Conservation (phyloP, 208 protist genomes). For the Novymonas esmeraldas region DNA sequence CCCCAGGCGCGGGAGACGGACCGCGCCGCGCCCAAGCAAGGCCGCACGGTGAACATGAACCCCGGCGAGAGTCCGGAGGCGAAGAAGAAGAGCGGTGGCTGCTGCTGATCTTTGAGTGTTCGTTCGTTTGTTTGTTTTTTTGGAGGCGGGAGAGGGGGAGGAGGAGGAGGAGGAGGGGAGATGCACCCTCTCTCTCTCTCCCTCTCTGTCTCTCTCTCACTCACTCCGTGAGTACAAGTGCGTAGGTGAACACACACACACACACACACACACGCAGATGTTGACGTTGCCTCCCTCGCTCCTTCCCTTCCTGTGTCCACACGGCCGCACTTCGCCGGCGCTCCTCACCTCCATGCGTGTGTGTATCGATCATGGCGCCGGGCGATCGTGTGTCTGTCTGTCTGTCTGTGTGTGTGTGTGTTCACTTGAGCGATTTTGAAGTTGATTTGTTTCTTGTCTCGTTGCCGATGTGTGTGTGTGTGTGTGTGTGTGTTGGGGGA, state of each 20-base stretch:
- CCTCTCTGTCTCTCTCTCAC: not conserved
- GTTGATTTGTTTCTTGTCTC: not conserved
- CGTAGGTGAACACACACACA: conserved; percentile 7
- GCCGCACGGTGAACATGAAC: conserved; percentile 32
- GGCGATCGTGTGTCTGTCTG: not conserved
- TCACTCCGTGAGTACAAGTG: not conserved
- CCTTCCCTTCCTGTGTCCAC: not conserved
- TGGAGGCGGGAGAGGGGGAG: not conserved
- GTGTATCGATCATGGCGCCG: not conserved
- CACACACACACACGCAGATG: not conserved
- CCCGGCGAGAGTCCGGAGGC: conserved; percentile 37
- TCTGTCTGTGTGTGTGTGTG: conserved; percentile 13
- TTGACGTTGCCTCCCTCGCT: not conserved
- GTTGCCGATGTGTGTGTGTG: conserved; percentile 2
- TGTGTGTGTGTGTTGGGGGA: conserved; percentile 4
- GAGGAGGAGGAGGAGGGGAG: not conserved
- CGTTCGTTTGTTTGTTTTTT: conserved; percentile 16
- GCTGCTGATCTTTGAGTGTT: conserved; percentile 42
- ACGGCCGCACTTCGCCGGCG: no score
- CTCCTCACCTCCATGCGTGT: no score
- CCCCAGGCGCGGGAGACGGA: conserved; percentile 44
- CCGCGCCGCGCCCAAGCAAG: conserved; percentile 30
- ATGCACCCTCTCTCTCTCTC: not conserved
- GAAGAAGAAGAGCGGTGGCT: conserved; percentile 45
- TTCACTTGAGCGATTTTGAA: conserved; percentile 5